A percentile compares a stretch with the other conserved stretches of the same genome.
phyloP scores from a whole-genome alignment of 2,329 filamentous ascomycete species.

The Fusarium bulbicola region DNA sequence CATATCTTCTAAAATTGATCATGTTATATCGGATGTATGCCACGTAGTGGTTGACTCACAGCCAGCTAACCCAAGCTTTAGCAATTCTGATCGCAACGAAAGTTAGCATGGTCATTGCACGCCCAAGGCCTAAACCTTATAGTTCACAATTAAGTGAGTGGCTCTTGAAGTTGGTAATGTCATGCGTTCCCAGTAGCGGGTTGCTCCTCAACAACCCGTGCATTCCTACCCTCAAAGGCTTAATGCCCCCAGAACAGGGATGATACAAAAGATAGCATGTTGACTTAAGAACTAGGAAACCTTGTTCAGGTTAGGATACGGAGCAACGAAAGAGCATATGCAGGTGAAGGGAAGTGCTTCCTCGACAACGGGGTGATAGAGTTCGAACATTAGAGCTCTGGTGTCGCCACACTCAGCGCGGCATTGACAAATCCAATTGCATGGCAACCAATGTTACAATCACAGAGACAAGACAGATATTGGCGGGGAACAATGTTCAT shows the following conservation, averaged over 20 bases:
- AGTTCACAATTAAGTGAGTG: background rate
- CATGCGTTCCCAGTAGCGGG: background rate
- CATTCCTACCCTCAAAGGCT: background rate
- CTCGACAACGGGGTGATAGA: background rate
- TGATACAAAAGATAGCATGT: background rate
- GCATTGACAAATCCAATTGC: background rate
- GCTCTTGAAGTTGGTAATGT: background rate
- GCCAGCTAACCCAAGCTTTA: background rate
- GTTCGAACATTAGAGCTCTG: no score
- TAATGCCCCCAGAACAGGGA: background rate
- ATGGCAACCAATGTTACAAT: background rate
- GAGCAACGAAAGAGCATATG: background rate
- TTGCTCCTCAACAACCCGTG: background rate
- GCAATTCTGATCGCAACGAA: background rate
- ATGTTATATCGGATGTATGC: background rate
- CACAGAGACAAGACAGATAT: background rate
- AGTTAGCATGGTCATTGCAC: background rate
- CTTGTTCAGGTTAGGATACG: background rate
- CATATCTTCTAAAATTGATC: background rate
- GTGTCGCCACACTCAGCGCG: background rate
- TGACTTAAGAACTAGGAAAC: background rate
- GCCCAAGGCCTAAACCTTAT: background rate
- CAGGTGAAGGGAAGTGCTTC: background rate
- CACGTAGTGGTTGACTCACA: background rate
- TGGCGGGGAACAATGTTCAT: conserved; percentile 48